Percentiles rank a stretch among this genome's conserved stretches.
phyloP scores from a whole-genome alignment of 2,329 filamentous ascomycete genomes.

The Emmonsia crescens region DNA sequence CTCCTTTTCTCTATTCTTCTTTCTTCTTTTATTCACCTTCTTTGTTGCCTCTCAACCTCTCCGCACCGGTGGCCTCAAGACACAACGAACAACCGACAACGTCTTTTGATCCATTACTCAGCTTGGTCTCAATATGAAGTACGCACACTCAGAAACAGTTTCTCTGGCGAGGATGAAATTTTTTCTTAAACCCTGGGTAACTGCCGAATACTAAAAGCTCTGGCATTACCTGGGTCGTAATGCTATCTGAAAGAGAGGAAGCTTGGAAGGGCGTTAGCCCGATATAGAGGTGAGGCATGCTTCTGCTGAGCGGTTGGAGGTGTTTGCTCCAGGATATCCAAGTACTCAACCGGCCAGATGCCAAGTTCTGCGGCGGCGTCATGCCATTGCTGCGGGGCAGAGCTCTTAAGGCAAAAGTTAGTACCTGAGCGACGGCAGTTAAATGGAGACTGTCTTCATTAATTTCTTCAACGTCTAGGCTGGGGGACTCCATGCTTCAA shows the following conservation, averaged over 20 bases:
- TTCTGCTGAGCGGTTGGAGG: neutral
- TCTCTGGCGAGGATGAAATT: too few species aligned
- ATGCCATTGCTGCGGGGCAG: slow-evolving; percentile 18
- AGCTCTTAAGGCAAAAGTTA: slow-evolving; percentile 24
- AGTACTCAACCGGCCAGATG: slow-evolving; percentile 14
- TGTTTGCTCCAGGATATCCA: slow-evolving; percentile 13
- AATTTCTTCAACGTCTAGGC: slow-evolving; percentile 17
- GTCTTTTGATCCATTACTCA: too few species aligned
- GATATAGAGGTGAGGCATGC: neutral
- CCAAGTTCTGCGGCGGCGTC: slow-evolving; percentile 15
- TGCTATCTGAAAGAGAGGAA: neutral
- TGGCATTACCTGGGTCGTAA: neutral
- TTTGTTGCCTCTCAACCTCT: too few species aligned
- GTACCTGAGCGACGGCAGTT: slow-evolving; percentile 24
- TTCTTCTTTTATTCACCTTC: too few species aligned
- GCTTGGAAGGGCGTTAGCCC: neutral
- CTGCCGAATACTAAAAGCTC: too few species aligned
- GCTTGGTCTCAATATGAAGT: too few species aligned
- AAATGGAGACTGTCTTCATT: slow-evolving; percentile 19
- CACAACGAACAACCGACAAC: too few species aligned
- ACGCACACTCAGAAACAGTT: too few species aligned
- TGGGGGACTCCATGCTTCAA: slow-evolving; percentile 2
- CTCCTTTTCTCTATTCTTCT: too few species aligned
- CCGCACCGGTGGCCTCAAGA: too few species aligned
- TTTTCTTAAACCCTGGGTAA: too few species aligned